phyloP scores from a whole-genome alignment of 352 stramenopile species.

The Pythium guiyangense region DNA sequence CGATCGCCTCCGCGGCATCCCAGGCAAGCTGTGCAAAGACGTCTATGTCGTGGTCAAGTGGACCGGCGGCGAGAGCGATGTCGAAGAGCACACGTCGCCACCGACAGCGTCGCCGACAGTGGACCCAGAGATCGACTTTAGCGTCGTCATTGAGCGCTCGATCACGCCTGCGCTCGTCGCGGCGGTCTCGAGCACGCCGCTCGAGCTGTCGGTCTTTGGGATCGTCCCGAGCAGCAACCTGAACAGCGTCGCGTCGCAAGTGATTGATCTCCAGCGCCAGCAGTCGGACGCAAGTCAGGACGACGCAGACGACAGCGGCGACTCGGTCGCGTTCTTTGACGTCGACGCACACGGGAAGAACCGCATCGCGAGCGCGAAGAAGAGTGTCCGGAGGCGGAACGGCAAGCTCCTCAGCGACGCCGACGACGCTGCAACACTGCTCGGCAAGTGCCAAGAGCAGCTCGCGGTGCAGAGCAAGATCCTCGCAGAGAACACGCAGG shows the following conservation, averaged over 20 bases:
- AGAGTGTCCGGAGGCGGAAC: constrained; percentile 38
- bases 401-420: constrained; percentile 22
- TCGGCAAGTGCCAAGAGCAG: constrained; percentile 46
- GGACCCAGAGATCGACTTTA: constrained; percentile 57
- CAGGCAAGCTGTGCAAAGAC: constrained; percentile 72
- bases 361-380: constrained; percentile 38
- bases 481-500: constrained; percentile 55
- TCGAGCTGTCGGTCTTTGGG: constrained; percentile 57
- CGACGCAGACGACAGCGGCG: constrained; percentile 18
- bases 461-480: constrained; percentile 46
- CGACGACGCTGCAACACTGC: constrained; percentile 20
- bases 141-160: constrained; percentile 40
- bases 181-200: constrained; percentile 34
- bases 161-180: constrained; percentile 50
- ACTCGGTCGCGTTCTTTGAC: constrained; percentile 53
- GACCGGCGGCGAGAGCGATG: constrained; percentile 9
- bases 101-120: constrained; percentile 43
- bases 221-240: constrained; percentile 77
- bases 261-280: constrained; percentile 24
- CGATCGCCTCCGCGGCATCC: constrained; percentile 50
- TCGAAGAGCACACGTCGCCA: constrained; percentile 39
- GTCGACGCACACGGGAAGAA: constrained; percentile 32
- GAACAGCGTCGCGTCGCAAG: constrained; percentile 61
- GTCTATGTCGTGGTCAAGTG: constrained; percentile 57
- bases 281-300: constrained; percentile 6